Evolutionary conservation across 495 filamentous ascomycete genomes (phyloP), one percentile per base, ranked within the genome.

Genomic region (Apodospora peruviana): DNA sequence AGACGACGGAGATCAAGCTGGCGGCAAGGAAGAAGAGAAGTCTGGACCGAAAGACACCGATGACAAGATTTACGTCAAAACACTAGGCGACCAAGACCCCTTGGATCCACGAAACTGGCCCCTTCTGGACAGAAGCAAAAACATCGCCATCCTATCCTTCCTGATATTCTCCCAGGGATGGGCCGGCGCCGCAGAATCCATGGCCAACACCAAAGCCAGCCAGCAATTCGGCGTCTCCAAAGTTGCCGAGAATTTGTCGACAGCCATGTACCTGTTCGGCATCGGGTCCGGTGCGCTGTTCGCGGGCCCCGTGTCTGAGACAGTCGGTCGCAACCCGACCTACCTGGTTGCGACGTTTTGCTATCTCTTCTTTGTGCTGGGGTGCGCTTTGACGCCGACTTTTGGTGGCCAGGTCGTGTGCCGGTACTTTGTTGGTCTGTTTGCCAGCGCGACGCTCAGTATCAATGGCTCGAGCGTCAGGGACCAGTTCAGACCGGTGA

Each of bases 71-170:
- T 36, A 23, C 19, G n/a, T 52, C 37, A 36, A 18, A 7, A 52
- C 29, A 2, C 5, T 16, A 1, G 43, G 38, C 37, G 40, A 52
- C n/a, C 18, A 50, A 34, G 49, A 60, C 23, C 52, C 50, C 23
- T 35, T 63, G 2, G 64, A 66, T 43, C 62, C 62, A 39, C 39
- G 49, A 8, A 66, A 68, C 51, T 68, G 64, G 64, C 49, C 63
- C 14, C 52, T 66, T 12, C 19, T 44, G 5, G 23, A 32, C 17
- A 47, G 64, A 5, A 52, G 47, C 50, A 69, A 65, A 40, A 66
- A 57, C 47, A 54, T 67, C 23, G 60, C 65, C 53, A 69, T 73
- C 39, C 50, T 72, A 8, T 59, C 51, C 4, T 55, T 69, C 45
- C 50, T 70, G 34, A 64, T 62, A 39, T 70, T 67, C 29, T 55